Percentiles rank a stretch among this genome's conserved stretches.
phyloP scores from a whole-genome alignment of 176 grass and related monocot species.

The Oryza rufipogon region DNA sequence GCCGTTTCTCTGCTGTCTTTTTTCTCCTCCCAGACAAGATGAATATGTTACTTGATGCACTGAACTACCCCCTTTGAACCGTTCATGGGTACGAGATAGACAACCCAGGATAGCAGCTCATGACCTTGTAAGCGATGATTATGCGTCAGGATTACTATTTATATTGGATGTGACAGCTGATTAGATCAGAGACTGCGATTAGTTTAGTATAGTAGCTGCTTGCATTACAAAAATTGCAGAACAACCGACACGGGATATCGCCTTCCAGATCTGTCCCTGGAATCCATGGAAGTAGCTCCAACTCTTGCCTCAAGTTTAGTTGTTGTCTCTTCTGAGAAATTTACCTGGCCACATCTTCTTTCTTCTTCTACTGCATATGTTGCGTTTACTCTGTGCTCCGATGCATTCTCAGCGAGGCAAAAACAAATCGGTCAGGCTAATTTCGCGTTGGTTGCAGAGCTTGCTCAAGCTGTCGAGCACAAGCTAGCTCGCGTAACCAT shows the following conservation, averaged over 20 bases:
- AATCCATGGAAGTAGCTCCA: neutral
- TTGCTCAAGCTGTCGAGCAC: conserved; percentile 29
- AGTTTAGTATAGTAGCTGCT: neutral
- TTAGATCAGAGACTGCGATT: neutral
- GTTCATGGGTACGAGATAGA: conserved; percentile 2
- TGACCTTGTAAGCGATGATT: neutral
- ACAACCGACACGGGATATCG: neutral
- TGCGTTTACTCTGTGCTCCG: neutral
- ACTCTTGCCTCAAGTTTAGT: neutral
- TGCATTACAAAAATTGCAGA: neutral
- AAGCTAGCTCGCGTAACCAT: conserved; percentile 11
- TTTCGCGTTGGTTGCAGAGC: conserved; percentile 7
- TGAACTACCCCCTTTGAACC: neutral
- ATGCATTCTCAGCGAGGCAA: neutral
- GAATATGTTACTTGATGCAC: neutral
- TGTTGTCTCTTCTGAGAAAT: neutral
- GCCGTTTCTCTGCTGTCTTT: neutral
- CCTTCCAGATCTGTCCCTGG: neutral
- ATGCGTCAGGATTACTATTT: neutral
- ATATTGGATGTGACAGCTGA: conserved; percentile 3
- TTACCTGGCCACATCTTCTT: neutral
- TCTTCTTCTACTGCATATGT: neutral
- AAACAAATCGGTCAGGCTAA: neutral
- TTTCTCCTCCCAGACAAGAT: neutral
- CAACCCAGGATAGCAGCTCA: neutral